phyloP scores from a whole-genome alignment of 495 filamentous ascomycete genomes.

The Podospora pseudoanserina region DNA sequence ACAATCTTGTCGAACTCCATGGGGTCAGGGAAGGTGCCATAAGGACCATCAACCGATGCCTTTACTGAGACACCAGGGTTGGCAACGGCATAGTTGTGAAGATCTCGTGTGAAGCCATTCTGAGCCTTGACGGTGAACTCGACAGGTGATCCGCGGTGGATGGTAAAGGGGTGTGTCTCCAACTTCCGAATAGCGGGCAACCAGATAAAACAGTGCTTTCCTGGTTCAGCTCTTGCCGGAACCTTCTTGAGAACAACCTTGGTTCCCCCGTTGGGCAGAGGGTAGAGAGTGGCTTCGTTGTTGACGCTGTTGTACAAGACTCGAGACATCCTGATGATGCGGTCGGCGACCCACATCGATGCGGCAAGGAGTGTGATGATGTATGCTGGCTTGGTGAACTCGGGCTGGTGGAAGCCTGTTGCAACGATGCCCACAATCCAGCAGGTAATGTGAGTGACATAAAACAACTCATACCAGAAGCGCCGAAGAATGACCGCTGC shows the following conservation, averaged over 20 bases:
- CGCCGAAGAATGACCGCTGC: conserved; percentile 45
- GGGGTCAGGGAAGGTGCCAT: conserved; percentile 56
- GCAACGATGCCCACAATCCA: conserved; percentile 50
- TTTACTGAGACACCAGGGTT: conserved; percentile 45
- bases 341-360: conserved; percentile 50
- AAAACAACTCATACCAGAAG: conserved; percentile 56
- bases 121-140: conserved; percentile 56
- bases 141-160: conserved; percentile 46
- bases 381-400: conserved; percentile 37
- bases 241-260: conserved; percentile 51
- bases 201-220: conserved; percentile 61
- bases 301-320: conserved; percentile 50
- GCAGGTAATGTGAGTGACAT: conserved; percentile 50
- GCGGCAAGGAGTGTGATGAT: conserved; percentile 46
- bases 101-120: conserved; percentile 55
- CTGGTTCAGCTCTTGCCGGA: conserved; percentile 44
- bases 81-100: conserved; percentile 49
- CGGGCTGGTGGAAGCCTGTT: conserved; percentile 53
- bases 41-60: conserved; percentile 56
- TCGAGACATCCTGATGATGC: conserved; percentile 46
- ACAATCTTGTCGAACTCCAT: conserved; percentile 54
- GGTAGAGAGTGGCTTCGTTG: conserved; percentile 52
- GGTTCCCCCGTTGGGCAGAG: conserved; percentile 55
- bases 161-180: conserved; percentile 63
- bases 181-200: conserved; percentile 54